A percentile compares a stretch with the other conserved stretches of the same genome.
phyloP scores from a whole-genome alignment of 164 flowering plant genomes.

The Paratinospora sagittata region DNA sequence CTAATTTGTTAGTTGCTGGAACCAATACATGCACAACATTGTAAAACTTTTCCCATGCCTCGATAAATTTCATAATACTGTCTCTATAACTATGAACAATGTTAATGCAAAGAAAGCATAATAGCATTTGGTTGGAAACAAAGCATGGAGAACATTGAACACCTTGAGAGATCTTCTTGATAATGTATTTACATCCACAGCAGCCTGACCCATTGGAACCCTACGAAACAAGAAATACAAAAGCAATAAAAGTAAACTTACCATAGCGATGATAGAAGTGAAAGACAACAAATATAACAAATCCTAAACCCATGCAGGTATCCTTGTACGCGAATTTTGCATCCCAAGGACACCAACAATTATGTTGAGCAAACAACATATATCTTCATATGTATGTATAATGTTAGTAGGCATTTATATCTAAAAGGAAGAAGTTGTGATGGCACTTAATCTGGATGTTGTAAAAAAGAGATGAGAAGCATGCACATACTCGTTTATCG shows the following conservation, averaged over 20 bases:
- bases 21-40: too few relatives aligned
- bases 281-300: neutral
- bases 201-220: constrained; percentile 30
- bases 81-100: neutral
- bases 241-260: neutral
- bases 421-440: neutral
- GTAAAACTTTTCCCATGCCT: too few relatives aligned
- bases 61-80: too few relatives aligned
- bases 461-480: constrained; percentile 4
- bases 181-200: constrained; percentile 19
- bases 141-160: neutral
- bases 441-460: neutral
- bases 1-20: too few relatives aligned
- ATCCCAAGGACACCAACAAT: neutral
- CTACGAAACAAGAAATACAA: constrained; percentile 19
- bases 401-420: neutral
- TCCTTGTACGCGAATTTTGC: neutral
- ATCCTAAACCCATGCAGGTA: neutral
- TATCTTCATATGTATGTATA: neutral
- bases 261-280: neutral
- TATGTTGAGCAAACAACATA: neutral
- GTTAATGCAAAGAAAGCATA: neutral
- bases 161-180: constrained; percentile 45
- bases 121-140: neutral
- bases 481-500: constrained; percentile 1